These are phyloP conservation scores for Candida wancherniae DNA, from an alignment of 805 yeast species.

Conservation along the genomic window DNA sequence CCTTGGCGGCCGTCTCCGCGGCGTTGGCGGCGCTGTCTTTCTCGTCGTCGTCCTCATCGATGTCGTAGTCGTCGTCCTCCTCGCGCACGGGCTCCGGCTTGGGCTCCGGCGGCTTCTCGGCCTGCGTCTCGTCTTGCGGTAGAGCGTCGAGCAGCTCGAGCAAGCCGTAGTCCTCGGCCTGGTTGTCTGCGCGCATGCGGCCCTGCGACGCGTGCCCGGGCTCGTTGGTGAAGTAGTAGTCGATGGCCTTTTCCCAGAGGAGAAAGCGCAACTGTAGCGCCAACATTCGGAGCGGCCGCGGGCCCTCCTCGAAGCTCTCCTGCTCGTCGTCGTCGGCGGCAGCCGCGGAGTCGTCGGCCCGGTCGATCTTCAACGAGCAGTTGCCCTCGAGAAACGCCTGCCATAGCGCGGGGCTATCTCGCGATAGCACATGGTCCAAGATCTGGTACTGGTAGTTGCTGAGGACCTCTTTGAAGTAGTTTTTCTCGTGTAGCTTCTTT, in stretches of 20 bases:
- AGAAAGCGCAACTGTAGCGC: slow-evolving; percentile 64
- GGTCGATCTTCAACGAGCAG: slow-evolving; percentile 23
- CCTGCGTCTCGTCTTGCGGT: slow-evolving; percentile 2
- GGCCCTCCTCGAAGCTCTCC: slow-evolving; percentile 42
- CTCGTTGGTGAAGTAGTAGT: slow-evolving; percentile 34
- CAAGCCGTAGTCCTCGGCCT: slow-evolving; percentile 32
- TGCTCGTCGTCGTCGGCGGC: slow-evolving; percentile 12
- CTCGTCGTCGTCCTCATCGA: slow-evolving; percentile 18
- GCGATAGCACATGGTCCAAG: slow-evolving; percentile 41
- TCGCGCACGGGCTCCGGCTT: slow-evolving; percentile 6
- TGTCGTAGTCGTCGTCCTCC: slow-evolving; percentile 20
- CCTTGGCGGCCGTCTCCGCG: slow-evolving; percentile 6
- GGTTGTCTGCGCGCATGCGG: too few species aligned
- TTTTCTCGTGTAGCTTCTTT: slow-evolving; percentile 24
- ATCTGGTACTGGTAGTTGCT: slow-evolving; percentile 54
- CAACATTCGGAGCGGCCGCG: slow-evolving; percentile 29
- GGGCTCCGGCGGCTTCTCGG: neutral
- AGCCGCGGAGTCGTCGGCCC: slow-evolving; percentile 4
- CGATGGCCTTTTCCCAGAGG: slow-evolving; percentile 68
- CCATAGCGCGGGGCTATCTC: slow-evolving; percentile 38
- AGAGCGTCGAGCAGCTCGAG: slow-evolving; percentile 27
- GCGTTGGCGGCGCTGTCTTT: slow-evolving; percentile 20
- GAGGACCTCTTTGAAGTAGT: slow-evolving; percentile 33
- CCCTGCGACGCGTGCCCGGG: too few species aligned
- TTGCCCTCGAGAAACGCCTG: slow-evolving; percentile 42